Base-by-base conservation (phyloP, 305 asterid species). In the Fraxinus ornus region DNA sequence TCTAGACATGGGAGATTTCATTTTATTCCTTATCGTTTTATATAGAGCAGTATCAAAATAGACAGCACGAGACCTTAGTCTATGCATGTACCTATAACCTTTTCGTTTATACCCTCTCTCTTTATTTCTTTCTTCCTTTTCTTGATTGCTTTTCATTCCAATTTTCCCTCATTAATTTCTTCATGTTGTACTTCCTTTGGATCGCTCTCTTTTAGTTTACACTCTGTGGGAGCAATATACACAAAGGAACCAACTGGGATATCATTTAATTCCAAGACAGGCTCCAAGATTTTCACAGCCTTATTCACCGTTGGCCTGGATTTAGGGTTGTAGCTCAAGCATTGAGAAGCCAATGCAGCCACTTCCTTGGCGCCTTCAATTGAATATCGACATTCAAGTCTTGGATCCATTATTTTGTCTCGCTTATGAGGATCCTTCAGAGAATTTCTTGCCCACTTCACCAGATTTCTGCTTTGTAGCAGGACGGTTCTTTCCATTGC, bases 321-420 rank as follows among this genome's bases (percentile, higher is more conserved):
- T 78, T 79, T 82, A 5, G 86, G 79, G 1, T 76, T 77, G 78
- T 55, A 83, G 77, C 86, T 82, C 55, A 85, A 35, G 82, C 88
- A 85, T 57, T 44, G 84, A 49, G 52, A 79, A 35, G 86, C 86
- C 79, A 85, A 82, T 24, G 82, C 44, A 75, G 88, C 88, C n/a
- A 82, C 86, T 30, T 21, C 82, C 44, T 82, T 85, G 2, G 86
- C 88, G 17, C 86, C 88, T 71, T 79, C 76, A 0, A 80, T 28
- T 30, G 88, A 76, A 83, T 82, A 85, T 66, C 66, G 79, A 13
- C 85, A 83, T 79, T 85, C 88, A 28, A 85, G 88, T 70, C 78
- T 80, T 37, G 86, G 79, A 39, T 82, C 88, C 83, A 85, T 82
- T 66, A 85, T 66, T 73, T 76, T 72, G 7, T 82, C 88, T 2